Evolutionary conservation across 208 protist genomes (phyloP).

Genomic region (Leishmania braziliensis): DNA sequence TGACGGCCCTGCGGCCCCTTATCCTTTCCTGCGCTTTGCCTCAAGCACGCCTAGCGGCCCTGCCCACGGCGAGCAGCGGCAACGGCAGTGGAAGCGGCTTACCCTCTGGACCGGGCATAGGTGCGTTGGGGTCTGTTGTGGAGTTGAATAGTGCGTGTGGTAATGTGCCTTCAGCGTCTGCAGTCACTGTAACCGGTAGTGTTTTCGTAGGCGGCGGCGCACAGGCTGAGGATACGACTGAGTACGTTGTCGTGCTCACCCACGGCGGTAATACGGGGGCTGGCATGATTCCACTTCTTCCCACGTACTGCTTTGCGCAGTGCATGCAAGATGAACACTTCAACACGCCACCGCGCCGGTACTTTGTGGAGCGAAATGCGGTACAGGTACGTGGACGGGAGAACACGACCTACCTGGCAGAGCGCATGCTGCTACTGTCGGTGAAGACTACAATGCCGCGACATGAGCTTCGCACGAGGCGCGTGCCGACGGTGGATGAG

Average conservation of each 20-base stretch:
- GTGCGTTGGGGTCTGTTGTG: not conserved
- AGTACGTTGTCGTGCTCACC: slow-evolving; percentile 64
- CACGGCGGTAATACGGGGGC: slow-evolving; percentile 46
- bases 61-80: not conserved
- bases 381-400: slow-evolving; percentile 70
- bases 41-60: slow-evolving; percentile 9
- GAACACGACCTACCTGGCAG: slow-evolving; percentile 64
- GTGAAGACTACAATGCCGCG: slow-evolving; percentile 34
- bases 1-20: slow-evolving; percentile 59
- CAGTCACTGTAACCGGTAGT: not conserved
- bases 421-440: slow-evolving; percentile 81
- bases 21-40: slow-evolving; percentile 72
- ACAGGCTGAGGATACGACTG: slow-evolving; percentile 34
- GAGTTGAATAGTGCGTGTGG: not conserved
- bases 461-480: slow-evolving; percentile 10
- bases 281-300: slow-evolving; percentile 40
- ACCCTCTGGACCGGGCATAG: not conserved
- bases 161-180: not conserved
- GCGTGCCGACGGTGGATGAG: not conserved
- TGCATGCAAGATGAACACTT: slow-evolving; percentile 78
- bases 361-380: slow-evolving; percentile 43
- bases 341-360: slow-evolving; percentile 38
- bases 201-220: not conserved
- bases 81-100: slow-evolving; percentile 5
- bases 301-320: slow-evolving; percentile 58